Percentiles rank a stretch among this genome's conserved stretches.
Evolutionary conservation across 2,329 filamentous ascomycete genomes (phyloP).

Genomic region (Penicillium sp.): DNA sequence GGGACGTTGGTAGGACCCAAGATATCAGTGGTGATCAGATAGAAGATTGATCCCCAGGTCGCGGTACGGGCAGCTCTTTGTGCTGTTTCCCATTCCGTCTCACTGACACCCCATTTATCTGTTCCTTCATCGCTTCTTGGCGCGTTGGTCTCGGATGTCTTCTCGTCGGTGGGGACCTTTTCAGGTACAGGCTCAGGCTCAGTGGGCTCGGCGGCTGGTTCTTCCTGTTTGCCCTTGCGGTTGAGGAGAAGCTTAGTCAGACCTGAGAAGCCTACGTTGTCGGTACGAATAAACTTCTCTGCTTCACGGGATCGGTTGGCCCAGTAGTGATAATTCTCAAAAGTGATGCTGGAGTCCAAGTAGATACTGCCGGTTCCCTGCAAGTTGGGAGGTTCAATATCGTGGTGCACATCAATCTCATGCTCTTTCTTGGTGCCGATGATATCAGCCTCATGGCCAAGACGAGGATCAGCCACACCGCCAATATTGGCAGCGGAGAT

Average conservation of each 20-base stretch:
- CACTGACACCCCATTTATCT: slow-evolving; percentile 26
- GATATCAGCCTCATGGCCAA: slow-evolving; percentile 17
- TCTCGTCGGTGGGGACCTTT: background rate
- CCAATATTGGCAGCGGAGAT: slow-evolving; percentile 10
- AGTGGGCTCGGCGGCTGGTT: background rate
- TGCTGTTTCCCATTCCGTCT: slow-evolving; percentile 51
- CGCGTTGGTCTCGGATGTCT: background rate
- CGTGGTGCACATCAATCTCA: background rate
- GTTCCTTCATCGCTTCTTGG: background rate
- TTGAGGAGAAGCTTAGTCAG: background rate
- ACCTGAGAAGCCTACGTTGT: slow-evolving; percentile 7
- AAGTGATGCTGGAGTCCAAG: slow-evolving; percentile 30
- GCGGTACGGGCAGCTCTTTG: slow-evolving; percentile 49
- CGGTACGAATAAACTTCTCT: slow-evolving; percentile 25
- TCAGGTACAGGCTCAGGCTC: background rate
- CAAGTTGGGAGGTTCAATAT: background rate
- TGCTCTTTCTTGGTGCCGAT: slow-evolving; percentile 22
- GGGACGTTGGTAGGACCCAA: slow-evolving; percentile 45
- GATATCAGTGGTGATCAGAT: slow-evolving; percentile 52
- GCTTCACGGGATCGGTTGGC: slow-evolving; percentile 34
- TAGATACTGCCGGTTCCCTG: slow-evolving; percentile 7
- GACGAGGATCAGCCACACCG: slow-evolving; percentile 15
- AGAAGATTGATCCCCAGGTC: slow-evolving; percentile 49
- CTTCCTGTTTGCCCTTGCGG: background rate
- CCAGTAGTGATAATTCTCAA: slow-evolving; percentile 41